Percentiles rank a stretch among this genome's conserved stretches.
Evolutionary conservation across 164 flowering plant species (phyloP).

Genomic region (Taxillus chinensis): DNA sequence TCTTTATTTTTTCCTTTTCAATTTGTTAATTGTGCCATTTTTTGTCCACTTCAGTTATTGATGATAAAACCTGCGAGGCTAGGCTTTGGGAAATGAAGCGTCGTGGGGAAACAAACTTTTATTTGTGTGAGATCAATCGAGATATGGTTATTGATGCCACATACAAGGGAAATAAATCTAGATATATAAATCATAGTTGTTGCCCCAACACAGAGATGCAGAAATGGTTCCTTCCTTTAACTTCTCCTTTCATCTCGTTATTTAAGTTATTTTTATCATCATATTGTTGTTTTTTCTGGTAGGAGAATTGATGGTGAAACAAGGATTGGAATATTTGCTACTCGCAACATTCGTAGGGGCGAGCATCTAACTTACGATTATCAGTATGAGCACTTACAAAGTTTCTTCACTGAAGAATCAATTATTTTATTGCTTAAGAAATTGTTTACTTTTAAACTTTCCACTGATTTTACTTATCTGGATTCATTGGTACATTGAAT

Average conservation of each 20-base stretch:
- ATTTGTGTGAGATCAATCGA: conserved; percentile 87
- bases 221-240: conserved; percentile 56
- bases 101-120: conserved; percentile 90
- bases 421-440: not conserved
- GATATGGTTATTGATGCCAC: conserved; percentile 99
- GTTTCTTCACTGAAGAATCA: not conserved
- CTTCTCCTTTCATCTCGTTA: not conserved
- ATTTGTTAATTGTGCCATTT: conserved; percentile 1
- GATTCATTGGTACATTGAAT: no score
- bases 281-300: conserved; percentile 1
- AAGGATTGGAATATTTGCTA: conserved; percentile 96
- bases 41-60: conserved; percentile 58
- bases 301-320: conserved; percentile 97
- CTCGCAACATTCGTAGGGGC: conserved; percentile 70
- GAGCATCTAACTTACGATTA: conserved; percentile 95
- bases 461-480: not conserved
- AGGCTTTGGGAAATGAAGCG: conserved; percentile 99
- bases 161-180: conserved; percentile 90
- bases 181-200: conserved; percentile 98
- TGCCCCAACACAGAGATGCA: conserved; percentile 98
- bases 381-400: conserved; percentile 48
- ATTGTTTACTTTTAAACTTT: not conserved
- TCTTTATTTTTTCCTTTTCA: not conserved
- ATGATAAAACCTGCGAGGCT: conserved; percentile 93
- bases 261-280: not conserved